Base-by-base conservation (phyloP, 2,329 filamentous ascomycete species). In the Lasiodiplodia citricola region DNA sequence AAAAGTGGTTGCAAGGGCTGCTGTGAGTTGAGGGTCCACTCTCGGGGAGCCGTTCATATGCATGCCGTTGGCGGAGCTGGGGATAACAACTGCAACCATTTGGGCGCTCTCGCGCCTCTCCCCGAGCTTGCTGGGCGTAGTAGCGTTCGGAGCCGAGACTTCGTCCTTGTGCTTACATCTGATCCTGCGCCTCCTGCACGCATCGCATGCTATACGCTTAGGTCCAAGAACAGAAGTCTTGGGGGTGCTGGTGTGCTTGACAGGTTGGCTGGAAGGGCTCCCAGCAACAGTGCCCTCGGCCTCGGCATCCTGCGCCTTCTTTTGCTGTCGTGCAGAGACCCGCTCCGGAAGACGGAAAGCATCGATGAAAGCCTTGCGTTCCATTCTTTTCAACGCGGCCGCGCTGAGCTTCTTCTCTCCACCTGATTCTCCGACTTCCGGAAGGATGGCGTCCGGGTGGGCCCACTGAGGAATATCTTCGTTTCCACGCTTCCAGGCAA, bases 401-500 rank as follows among this genome's bases (percentile, higher is more conserved):
- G 82, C 83, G 58, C 85, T 86, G 6, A 87, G 78, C 73, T 87
- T 88, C 78, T 87, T 88, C 65, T 85, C 84, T 8, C 71, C 71
- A 3, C 71, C 70, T 8, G 68, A 50, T 14, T 79, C 76, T 21
- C 70, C 64, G 14, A 71, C 55, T 64, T 79, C 85, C 56, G 84
- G 83, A 55, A 87, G 81, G 18, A 84, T 81, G 56, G 83, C 83
- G 71, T 88, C 87, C 2, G 86, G 86, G 67, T 86, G 83, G 51
- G 88, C 88, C 88, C 88, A 91, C 55, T 85, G 81, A 37, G 88
- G 87, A 58, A 88, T 86, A 68, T 80, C 80, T 71, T 90, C 87
- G 73, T 90, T 89, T 13, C 89, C 89, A 67, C 87, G 85, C 75
- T 91, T 91, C 88, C 88, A 91, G 3, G 88, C 87, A 68, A 87